phyloP scores from a whole-genome alignment of 345 rosid species.

The Citrus sinensis region DNA sequence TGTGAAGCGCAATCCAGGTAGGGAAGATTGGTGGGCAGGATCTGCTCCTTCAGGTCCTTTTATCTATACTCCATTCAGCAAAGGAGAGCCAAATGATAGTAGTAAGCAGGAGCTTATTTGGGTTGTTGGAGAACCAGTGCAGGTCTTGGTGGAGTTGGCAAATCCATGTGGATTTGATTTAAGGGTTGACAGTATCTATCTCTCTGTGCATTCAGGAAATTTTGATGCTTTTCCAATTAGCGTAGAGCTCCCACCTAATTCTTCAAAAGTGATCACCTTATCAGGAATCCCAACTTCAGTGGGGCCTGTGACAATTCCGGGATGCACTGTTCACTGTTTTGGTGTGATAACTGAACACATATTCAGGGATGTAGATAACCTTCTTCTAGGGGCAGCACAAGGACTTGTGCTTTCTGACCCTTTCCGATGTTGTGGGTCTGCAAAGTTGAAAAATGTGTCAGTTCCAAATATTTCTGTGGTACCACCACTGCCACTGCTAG shows the following conservation, averaged over 20 bases:
- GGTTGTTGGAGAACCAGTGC: slow-evolving; percentile 97
- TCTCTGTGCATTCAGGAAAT: slow-evolving; percentile 79
- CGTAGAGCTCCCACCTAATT: slow-evolving; percentile 86
- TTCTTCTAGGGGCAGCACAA: slow-evolving; percentile 96
- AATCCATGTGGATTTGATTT: slow-evolving; percentile 96
- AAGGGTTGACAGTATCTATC: slow-evolving; percentile 91
- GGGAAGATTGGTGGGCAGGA: slow-evolving; percentile 98
- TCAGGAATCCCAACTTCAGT: slow-evolving; percentile 91
- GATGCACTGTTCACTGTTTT: slow-evolving; percentile 93
- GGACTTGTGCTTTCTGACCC: slow-evolving; percentile 99
- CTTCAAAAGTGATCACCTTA: slow-evolving; percentile 91
- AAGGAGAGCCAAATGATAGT: slow-evolving; percentile 72
- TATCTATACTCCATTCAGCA: slow-evolving; percentile 97
- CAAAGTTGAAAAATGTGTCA: slow-evolving; percentile 65
- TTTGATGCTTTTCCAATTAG: slow-evolving; percentile 94
- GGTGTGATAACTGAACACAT: slow-evolving; percentile 94
- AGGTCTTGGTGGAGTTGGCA: slow-evolving; percentile 97
- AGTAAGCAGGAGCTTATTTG: slow-evolving; percentile 85
- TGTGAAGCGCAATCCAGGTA: slow-evolving; percentile 74
- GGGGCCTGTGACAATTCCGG: slow-evolving; percentile 76
- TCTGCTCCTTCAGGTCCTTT: slow-evolving; percentile 98
- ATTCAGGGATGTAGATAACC: slow-evolving; percentile 90
- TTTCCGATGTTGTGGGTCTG: slow-evolving; percentile 91
- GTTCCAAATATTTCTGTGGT: slow-evolving; percentile 84
- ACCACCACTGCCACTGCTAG: slow-evolving; percentile 76